A percentile compares a stretch with the other conserved stretches of the same genome.
Conservation (phyloP, 2,329 filamentous ascomycete genomes). For the Rhinocladiella similis region DNA sequence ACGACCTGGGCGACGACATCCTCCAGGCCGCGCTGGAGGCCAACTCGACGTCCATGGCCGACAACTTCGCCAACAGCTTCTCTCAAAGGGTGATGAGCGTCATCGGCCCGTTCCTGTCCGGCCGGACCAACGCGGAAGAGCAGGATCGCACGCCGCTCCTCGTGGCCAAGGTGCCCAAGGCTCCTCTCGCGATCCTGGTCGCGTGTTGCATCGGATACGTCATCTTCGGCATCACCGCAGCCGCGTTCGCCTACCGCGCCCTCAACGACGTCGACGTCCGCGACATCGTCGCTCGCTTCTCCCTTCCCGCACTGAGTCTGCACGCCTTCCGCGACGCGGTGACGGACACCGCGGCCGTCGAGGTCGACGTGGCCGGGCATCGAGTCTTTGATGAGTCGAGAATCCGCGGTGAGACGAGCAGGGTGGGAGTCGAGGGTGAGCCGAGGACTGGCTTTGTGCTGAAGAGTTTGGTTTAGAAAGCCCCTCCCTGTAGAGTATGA, state of each 20-base stretch:
- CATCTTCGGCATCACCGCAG: constrained; percentile 18
- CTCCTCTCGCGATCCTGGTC: constrained; percentile 22
- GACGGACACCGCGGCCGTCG: constrained; percentile 11
- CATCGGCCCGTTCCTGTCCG: constrained; percentile 25
- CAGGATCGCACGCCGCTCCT: constrained; percentile 22
- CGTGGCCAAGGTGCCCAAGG: constrained; percentile 28
- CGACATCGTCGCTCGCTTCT: constrained; percentile 20
- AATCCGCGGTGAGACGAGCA: constrained; percentile 15
- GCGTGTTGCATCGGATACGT: constrained; percentile 23
- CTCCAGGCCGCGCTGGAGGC: constrained; percentile 18
- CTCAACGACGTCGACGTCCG: constrained; percentile 17
- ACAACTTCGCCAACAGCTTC: constrained; percentile 21
- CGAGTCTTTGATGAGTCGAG: constrained; percentile 20
- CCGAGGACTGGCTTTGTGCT: constrained; percentile 16
- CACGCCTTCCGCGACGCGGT: constrained; percentile 19
- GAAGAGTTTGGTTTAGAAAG: constrained; percentile 17
- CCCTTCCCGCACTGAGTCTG: constrained; percentile 16
- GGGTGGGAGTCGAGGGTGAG: constrained; percentile 19
- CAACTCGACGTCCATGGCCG: constrained; percentile 13
- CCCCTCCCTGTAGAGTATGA: too few species aligned
- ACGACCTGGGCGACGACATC: constrained; percentile 22
- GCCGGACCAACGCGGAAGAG: constrained; percentile 18
- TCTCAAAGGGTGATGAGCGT: constrained; percentile 22
- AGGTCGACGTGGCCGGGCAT: constrained; percentile 7
- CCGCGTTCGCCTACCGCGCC: constrained; percentile 12